phyloP scores from a whole-genome alignment of 306 rosid species.

The Sindora glabra region DNA sequence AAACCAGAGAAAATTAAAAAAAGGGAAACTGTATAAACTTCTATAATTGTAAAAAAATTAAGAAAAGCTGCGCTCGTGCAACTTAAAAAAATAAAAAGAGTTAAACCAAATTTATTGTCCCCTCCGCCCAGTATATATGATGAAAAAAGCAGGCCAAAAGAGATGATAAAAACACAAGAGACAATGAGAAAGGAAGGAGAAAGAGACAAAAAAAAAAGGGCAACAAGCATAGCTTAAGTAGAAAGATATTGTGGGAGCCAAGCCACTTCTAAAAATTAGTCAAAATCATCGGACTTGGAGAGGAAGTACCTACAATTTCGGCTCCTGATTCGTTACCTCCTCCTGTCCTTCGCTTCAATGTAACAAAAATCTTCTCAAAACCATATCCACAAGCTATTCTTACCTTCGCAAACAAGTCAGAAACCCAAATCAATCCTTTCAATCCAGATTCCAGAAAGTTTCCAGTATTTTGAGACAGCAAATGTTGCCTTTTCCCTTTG shows the following conservation, averaged over 20 bases:
- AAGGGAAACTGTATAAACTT: too few relatives aligned
- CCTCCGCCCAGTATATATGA: too few relatives aligned
- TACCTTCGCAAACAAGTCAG: constrained; percentile 46
- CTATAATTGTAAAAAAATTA: not conserved
- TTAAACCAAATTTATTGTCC: too few relatives aligned
- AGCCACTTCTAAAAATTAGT: constrained; percentile 16
- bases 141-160: not conserved
- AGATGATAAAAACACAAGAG: too few relatives aligned
- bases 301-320: constrained; percentile 40
- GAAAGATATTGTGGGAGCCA: constrained; percentile 17
- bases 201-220: not conserved
- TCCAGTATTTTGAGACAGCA: constrained; percentile 20
- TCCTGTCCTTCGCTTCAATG: constrained; percentile 31
- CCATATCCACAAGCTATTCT: constrained; percentile 68
- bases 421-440: constrained; percentile 14
- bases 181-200: too few relatives aligned
- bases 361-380: constrained; percentile 26
- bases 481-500: constrained; percentile 15
- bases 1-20: too few relatives aligned
- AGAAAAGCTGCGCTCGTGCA: not conserved
- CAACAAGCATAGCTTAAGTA: constrained; percentile 13
- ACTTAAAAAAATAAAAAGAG: too few relatives aligned
- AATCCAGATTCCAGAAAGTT: constrained; percentile 14
- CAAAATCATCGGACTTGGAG: constrained; percentile 25
- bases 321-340: constrained; percentile 66